Evolutionary conservation across 306 rosid species (phyloP), one percentile per base, ranked within the genome.

Genomic region (Trifolium subterraneum): DNA sequence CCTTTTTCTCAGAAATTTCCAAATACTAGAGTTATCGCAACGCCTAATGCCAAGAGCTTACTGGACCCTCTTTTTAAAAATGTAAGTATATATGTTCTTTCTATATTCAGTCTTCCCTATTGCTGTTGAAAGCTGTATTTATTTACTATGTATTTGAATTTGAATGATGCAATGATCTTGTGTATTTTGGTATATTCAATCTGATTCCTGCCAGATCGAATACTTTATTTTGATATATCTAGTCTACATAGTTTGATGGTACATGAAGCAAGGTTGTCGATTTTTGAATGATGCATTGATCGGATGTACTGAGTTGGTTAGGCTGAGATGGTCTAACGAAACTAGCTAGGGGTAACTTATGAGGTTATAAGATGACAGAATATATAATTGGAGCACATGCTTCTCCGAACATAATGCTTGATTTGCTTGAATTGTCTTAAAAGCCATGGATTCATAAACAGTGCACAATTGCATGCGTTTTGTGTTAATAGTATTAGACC

Each of bases 61-160:
- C 78, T 93, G 83, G 97, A 91, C 87, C 91, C 97, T 41, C 92
- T 91, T 76, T 91, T 91, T 87, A 89, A 55, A 75, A 88, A 86
- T 81, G 98, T 93, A 75, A 81, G 96, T 71, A 41, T 52, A 36
- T 51, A 14, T 70, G 18, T 59, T 50, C 25, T n/a, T 68, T 10
- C 27, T 12, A 31, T 60, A 15, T 60, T 62, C 59, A 13, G 52
- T 64, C 33, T 45, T 72, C 71, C 25, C 20, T 79, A 67, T 62
- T 58, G 73, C 27, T 55, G 25, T 10, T 73, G 58, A 64, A 68
- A 55, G 19, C 44, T 5, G 25, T n/a, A 4, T 9, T 55, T 18
- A 13, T 22, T 36, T n/a, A 48, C 42, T 56, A 48, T 54, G 12
- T 51, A 29, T 64, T 75, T 44, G 44, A 65, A 44, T 56, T 76